These are phyloP conservation scores for Hemileia vastatrix DNA, from an alignment of 1,284 basidiomycete genomes.

Conservation along the genomic window DNA sequence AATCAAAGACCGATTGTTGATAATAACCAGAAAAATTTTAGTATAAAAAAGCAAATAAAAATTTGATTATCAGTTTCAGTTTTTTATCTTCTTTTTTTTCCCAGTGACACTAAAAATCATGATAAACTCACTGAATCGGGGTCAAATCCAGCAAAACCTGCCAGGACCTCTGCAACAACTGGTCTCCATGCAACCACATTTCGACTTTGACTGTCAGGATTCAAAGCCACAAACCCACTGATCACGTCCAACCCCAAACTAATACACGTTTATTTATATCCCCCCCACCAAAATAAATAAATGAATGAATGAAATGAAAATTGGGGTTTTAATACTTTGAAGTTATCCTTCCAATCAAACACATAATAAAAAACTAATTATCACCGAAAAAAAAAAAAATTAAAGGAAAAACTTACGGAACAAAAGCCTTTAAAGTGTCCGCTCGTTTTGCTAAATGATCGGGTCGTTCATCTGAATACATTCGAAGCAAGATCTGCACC, in stretches of 20 bases:
- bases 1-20: not conserved
- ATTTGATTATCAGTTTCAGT: not conserved
- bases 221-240: conserved; percentile 79
- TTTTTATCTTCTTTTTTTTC: too few species aligned
- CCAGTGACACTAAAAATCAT: conserved; percentile 3
- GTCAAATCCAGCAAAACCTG: conserved; percentile 80
- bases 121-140: conserved; percentile 65
- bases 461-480: conserved; percentile 85
- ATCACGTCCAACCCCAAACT: conserved; percentile 85
- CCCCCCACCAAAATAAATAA: too few species aligned
- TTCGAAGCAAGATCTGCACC: conserved; percentile 78
- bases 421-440: conserved; percentile 74
- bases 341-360: not conserved
- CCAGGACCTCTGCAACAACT: conserved; percentile 83
- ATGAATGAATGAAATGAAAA: too few species aligned
- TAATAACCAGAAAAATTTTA: too few species aligned
- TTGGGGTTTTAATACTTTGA: too few species aligned
- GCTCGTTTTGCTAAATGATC: conserved; percentile 70
- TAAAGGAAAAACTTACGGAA: conserved; percentile 59
- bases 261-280: too few species aligned
- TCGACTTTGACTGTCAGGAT: conserved; percentile 81
- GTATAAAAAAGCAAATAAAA: too few species aligned
- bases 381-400: conserved; percentile 1
- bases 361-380: conserved; percentile 16
- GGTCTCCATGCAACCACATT: conserved; percentile 98